Evolutionary conservation across 106 monocot genomes (phyloP).

Genomic region (Dendrobium nobile): DNA sequence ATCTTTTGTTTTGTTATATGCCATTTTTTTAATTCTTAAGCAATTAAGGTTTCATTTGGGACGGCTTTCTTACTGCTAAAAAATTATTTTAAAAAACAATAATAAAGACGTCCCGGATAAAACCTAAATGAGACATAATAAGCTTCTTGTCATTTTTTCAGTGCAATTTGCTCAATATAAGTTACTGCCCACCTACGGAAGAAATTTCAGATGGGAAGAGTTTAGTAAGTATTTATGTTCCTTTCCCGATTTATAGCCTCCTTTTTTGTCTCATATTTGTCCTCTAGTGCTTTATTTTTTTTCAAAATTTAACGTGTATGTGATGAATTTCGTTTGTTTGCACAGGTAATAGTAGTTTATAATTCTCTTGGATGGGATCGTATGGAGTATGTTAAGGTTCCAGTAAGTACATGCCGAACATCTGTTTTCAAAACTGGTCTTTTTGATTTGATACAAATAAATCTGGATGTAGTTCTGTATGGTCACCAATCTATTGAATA

Average conservation of each 20-base stretch:
- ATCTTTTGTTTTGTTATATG: no score
- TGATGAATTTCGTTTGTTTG: slow-evolving; percentile 2
- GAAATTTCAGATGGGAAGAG: slow-evolving; percentile 38
- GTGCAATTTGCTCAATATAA: slow-evolving; percentile 79
- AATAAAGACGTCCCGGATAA: no score
- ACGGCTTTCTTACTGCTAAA: no score
- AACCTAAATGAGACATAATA: not conserved
- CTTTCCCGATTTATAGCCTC: not conserved
- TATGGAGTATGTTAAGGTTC: slow-evolving; percentile 34
- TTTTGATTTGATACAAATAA: not conserved
- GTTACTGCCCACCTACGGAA: slow-evolving; percentile 70
- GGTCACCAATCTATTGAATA: not conserved
- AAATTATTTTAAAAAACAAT: no score
- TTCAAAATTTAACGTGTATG: not conserved
- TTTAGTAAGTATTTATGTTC: slow-evolving; percentile 34
- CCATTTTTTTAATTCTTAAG: not conserved
- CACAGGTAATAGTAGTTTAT: slow-evolving; percentile 40
- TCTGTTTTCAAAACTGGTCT: not conserved
- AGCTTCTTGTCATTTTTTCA: slow-evolving; percentile 18
- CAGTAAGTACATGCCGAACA: slow-evolving; percentile 17
- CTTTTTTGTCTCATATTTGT: not conserved
- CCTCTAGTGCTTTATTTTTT: not conserved
- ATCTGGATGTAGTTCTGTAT: not conserved
- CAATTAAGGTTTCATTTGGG: not conserved
- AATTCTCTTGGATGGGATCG: slow-evolving; percentile 50